phyloP scores from a whole-genome alignment of 345 rosid species.

The Eucalyptus tenuipes region DNA sequence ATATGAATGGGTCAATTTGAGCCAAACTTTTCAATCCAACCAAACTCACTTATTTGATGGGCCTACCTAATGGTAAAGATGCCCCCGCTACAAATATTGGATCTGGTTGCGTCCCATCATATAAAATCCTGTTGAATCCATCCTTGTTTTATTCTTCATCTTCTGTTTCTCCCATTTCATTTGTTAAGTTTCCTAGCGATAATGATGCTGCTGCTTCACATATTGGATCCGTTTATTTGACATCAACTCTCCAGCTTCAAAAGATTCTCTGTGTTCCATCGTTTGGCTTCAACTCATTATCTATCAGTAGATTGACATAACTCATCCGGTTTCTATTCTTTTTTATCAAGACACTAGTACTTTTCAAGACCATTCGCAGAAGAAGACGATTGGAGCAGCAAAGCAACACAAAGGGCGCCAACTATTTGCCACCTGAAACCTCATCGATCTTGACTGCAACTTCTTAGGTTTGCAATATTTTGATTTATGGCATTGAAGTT shows the following conservation, averaged over 20 bases:
- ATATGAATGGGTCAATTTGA: too few species aligned
- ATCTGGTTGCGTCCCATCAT: fast-evolving
- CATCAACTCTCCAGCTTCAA: background rate
- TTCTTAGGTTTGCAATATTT: background rate
- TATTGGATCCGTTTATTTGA: background rate
- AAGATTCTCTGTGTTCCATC: background rate
- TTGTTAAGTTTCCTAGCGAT: background rate
- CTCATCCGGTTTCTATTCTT: background rate
- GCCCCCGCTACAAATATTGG: fast-evolving
- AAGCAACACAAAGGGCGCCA: background rate
- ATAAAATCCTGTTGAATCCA: too few species aligned
- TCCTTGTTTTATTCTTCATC: background rate
- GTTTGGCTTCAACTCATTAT: background rate
- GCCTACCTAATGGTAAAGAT: background rate
- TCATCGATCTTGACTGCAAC: background rate
- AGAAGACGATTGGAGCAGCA: background rate
- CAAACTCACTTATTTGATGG: too few species aligned
- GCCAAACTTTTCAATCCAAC: too few species aligned
- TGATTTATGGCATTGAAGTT: background rate
- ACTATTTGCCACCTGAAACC: background rate
- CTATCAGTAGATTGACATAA: background rate
- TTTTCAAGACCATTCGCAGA: background rate
- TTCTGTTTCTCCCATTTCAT: background rate
- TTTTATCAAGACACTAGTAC: background rate
- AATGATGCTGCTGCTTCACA: background rate